Percentiles rank a stretch among this genome's conserved stretches.
Evolutionary conservation across 2,329 filamentous ascomycete species (phyloP).

Genomic region (Zarea fungicola): DNA sequence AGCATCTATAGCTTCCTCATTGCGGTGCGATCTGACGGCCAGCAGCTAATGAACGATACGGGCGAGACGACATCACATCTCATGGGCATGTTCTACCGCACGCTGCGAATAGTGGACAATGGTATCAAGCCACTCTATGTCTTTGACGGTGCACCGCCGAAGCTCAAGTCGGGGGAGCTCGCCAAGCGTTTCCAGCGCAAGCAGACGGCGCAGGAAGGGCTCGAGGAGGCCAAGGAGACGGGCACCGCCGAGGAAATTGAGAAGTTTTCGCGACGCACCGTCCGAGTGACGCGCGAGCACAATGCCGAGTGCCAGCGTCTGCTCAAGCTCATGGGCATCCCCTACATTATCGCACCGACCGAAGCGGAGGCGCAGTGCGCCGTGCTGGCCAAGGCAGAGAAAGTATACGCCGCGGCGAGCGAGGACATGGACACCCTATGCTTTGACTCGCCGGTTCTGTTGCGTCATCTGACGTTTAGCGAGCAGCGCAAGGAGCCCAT

Average conservation of each 20-base stretch:
- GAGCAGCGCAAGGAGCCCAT: slow-evolving; percentile 98
- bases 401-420: slow-evolving; percentile 93
- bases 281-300: slow-evolving; percentile 92
- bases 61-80: slow-evolving; percentile 97
- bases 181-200: slow-evolving; percentile 96
- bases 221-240: slow-evolving; percentile 95
- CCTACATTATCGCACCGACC: slow-evolving; percentile 90
- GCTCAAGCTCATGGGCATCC: slow-evolving; percentile 91
- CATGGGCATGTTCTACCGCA: slow-evolving; percentile 99
- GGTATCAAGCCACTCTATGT: slow-evolving; percentile 98
- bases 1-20: slow-evolving; percentile 99
- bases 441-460: slow-evolving; percentile 84
- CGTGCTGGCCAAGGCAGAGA: slow-evolving; percentile 78
- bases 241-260: slow-evolving; percentile 96
- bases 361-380: slow-evolving; percentile 98
- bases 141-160: slow-evolving; percentile 93
- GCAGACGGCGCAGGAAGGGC: slow-evolving; percentile 79
- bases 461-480: slow-evolving; percentile 92
- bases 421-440: slow-evolving; percentile 99
- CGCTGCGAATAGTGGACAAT: slow-evolving; percentile 95
- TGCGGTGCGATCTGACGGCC: slow-evolving; percentile 91
- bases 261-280: slow-evolving; percentile 91
- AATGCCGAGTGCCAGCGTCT: slow-evolving; percentile 90
- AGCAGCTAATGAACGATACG: slow-evolving; percentile 90
- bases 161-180: slow-evolving; percentile 94